Evolutionary conservation across 169 alveolate species (phyloP).

Genomic region (Cryptosporidium tyzzeri): DNA sequence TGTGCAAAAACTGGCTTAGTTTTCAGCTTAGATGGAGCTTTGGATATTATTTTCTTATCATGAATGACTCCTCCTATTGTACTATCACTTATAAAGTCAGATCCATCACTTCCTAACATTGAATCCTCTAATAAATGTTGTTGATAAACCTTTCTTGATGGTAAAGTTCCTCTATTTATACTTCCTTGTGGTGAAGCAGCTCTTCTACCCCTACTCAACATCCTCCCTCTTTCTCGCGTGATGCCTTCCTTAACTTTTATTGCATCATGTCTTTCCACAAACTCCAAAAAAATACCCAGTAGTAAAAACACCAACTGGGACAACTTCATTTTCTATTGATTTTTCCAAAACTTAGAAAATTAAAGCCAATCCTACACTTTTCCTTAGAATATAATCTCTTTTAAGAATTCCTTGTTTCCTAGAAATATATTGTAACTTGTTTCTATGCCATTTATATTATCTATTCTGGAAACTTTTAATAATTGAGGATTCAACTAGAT

Average conservation of each 20-base stretch:
- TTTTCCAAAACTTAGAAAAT: neutral
- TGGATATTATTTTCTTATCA: neutral
- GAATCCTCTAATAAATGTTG: neutral
- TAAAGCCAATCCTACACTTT: neutral
- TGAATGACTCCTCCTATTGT: constrained; percentile 41
- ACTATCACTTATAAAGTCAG: constrained; percentile 17
- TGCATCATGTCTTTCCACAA: neutral
- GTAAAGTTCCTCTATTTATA: neutral
- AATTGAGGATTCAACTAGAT: neutral
- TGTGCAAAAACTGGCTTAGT: constrained; percentile 25
- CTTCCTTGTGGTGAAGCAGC: neutral
- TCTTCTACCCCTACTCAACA: constrained; percentile 18
- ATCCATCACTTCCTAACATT: constrained; percentile 31
- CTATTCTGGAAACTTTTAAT: neutral
- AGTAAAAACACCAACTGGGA: neutral
- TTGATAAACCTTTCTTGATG: constrained; percentile 10
- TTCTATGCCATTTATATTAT: neutral
- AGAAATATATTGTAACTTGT: neutral
- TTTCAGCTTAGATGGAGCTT: constrained; percentile 35
- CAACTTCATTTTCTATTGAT: constrained; percentile 2
- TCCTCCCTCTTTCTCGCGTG: constrained; percentile 12
- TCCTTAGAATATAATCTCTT: neutral
- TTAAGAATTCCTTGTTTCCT: neutral
- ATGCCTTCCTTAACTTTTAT: neutral
- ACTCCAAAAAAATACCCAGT: constrained; percentile 13